These are phyloP conservation scores for Sorghum bicolor DNA, from an alignment of 176 grass and related monocot genomes.

Conservation along the genomic window Sorghum_bicolor_NCBIv3 NC_012872.2:25895001-25895500, in stretches of 20 bases:
- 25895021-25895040: neutral
- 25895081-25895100: constrained; percentile 4
- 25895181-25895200: constrained; percentile 11
- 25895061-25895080: constrained; percentile 15
- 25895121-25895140: neutral
- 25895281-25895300: neutral
- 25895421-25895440: constrained; percentile 5
- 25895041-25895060: neutral
- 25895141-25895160: neutral
- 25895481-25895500: neutral
- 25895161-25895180: constrained; percentile 23
- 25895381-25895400: constrained; percentile 4
- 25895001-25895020: constrained; percentile 5
- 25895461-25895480: neutral
- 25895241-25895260: constrained; percentile 3
- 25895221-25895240: constrained; percentile 4
- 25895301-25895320: neutral
- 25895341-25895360: neutral
- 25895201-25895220: neutral
- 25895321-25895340: constrained; percentile 14
- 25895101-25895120: neutral
- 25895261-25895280: neutral
- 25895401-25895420: neutral
- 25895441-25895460: neutral
- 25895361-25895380: neutral